Evolutionary conservation across 2,329 filamentous ascomycete species (phyloP).

Genomic region (Paecilomyces formosus): DNA sequence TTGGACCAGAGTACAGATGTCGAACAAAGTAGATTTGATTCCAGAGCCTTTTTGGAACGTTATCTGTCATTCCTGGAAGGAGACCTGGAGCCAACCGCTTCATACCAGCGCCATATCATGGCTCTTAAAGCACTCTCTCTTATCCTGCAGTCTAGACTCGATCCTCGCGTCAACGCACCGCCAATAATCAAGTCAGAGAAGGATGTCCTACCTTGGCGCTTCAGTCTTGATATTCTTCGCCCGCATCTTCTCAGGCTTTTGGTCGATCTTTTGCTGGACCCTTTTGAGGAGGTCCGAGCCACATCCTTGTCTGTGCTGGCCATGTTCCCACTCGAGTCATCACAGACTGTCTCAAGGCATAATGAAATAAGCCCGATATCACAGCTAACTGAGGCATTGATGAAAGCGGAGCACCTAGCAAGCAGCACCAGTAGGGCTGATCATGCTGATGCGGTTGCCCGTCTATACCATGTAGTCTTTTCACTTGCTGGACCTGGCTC

Average conservation of each 20-base stretch:
- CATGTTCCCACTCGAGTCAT: slow-evolving; percentile 24
- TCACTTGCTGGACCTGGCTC: slow-evolving; percentile 42
- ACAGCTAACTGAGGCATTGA: slow-evolving; percentile 23
- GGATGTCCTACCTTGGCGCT: slow-evolving; percentile 44
- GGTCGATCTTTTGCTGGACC: slow-evolving; percentile 74
- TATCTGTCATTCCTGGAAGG: slow-evolving; percentile 64
- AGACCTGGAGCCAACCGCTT: slow-evolving; percentile 72
- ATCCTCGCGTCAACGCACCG: slow-evolving; percentile 35
- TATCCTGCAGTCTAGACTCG: slow-evolving; percentile 63
- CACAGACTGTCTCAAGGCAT: slow-evolving; percentile 12
- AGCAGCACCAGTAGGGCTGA: slow-evolving; percentile 70
- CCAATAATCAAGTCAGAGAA: slow-evolving; percentile 42
- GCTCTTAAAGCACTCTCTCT: slow-evolving; percentile 64
- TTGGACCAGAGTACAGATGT: slow-evolving; percentile 13
- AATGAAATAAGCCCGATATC: slow-evolving; percentile 11
- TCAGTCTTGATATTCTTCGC: slow-evolving; percentile 38
- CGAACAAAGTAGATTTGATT: slow-evolving; percentile 45
- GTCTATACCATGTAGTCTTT: slow-evolving; percentile 64
- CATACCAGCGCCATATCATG: slow-evolving; percentile 83
- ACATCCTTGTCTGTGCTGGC: slow-evolving; percentile 41
- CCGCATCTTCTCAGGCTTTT: slow-evolving; percentile 46
- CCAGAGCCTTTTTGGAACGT: slow-evolving; percentile 58
- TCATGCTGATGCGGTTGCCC: slow-evolving; percentile 84
- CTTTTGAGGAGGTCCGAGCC: slow-evolving; percentile 83
- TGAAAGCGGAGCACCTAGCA: slow-evolving; percentile 29